These are phyloP conservation scores for Ajuga reptans DNA, from an alignment of 305 asterid genomes.

Conservation along the genomic window DNA sequence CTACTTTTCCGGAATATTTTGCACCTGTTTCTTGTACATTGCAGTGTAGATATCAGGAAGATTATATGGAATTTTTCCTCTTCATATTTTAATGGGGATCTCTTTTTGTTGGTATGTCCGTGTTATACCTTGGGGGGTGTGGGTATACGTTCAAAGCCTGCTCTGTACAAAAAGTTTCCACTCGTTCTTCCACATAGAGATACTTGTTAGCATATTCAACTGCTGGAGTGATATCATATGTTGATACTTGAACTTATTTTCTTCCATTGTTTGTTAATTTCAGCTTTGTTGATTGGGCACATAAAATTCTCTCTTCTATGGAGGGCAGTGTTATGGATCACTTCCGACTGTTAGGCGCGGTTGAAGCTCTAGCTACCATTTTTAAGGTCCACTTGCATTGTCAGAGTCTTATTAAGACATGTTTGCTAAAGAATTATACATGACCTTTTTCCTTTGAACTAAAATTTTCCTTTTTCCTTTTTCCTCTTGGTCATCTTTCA, in stretches of 20 bases:
- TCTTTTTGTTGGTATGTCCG: not conserved
- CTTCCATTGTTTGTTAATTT: slow-evolving; percentile 26
- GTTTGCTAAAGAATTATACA: not conserved
- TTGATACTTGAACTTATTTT: slow-evolving; percentile 22
- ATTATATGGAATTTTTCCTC: slow-evolving; percentile 1
- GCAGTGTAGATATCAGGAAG: slow-evolving; percentile 5
- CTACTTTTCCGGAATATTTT: not conserved
- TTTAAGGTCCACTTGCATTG: slow-evolving; percentile 53
- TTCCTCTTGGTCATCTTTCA: not conserved
- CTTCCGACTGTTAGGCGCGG: slow-evolving; percentile 70
- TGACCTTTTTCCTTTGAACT: not conserved
- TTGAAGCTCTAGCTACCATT: slow-evolving; percentile 79
- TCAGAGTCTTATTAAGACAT: slow-evolving; percentile 8
- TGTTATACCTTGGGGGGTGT: no score
- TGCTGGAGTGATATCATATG: not conserved
- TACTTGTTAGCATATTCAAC: not conserved
- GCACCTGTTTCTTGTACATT: not conserved
- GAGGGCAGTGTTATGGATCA: slow-evolving; percentile 56
- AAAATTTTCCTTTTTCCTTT: not conserved
- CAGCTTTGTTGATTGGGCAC: slow-evolving; percentile 89
- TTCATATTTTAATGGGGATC: not conserved
- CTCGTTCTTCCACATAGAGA: not conserved
- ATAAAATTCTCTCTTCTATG: slow-evolving; percentile 47
- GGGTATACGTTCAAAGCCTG: not conserved
- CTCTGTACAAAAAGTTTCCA: not conserved